phyloP scores from a whole-genome alignment of 345 rosid genomes.

The Gossypium arboreum region DNA sequence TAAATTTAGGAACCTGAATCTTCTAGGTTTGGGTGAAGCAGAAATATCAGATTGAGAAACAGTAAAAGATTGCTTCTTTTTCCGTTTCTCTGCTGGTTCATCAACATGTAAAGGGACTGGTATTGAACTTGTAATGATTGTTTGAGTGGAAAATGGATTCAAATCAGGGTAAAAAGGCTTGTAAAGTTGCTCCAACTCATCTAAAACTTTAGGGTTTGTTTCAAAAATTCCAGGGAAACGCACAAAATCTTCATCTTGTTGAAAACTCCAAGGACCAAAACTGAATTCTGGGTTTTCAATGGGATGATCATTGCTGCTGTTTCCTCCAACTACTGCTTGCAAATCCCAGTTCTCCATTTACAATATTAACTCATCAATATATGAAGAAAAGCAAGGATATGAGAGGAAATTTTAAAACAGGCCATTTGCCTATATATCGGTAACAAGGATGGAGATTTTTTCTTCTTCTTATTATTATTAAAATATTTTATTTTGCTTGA shows the following conservation, averaged over 20 bases:
- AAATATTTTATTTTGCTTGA: neutral
- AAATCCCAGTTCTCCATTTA: conserved; percentile 61
- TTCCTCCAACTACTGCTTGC: conserved; percentile 53
- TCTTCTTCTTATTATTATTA: neutral
- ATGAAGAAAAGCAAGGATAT: too few relatives aligned
- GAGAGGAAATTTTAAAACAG: neutral
- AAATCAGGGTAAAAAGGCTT: conserved; percentile 38
- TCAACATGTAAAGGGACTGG: conserved; percentile 31
- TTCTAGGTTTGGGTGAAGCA: conserved; percentile 31
- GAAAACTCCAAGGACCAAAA: conserved; percentile 25
- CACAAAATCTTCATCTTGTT: conserved; percentile 24
- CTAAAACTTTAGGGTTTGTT: conserved; percentile 28
- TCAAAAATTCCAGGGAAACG: conserved; percentile 30
- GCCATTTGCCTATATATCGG: conserved; percentile 32
- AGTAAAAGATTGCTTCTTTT: conserved; percentile 20
- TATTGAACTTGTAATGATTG: conserved; percentile 26
- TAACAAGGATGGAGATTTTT: neutral
- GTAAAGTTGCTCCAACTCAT: conserved; percentile 40
- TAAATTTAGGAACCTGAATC: conserved; percentile 35
- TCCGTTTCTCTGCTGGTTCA: conserved; percentile 25
- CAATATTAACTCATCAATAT: conserved; percentile 24
- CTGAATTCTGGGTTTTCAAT: conserved; percentile 24
- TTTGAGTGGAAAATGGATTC: conserved; percentile 35
- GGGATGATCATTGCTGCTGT: conserved; percentile 22
- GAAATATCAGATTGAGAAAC: conserved; percentile 16